Base-by-base conservation (phyloP, 805 yeast species). In the Nakazawaea ambrosiae region DNA sequence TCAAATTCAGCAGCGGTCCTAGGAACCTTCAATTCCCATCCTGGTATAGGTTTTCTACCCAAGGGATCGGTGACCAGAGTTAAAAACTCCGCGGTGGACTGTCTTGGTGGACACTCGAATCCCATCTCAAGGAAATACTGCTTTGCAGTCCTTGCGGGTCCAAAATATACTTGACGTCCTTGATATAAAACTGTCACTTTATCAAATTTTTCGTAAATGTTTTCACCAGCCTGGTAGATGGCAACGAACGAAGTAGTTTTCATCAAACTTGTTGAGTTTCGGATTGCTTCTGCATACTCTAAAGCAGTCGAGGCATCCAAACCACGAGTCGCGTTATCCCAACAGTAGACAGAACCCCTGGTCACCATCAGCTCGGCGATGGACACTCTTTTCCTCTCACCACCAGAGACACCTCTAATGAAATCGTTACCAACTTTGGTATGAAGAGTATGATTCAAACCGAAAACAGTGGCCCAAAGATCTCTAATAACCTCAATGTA, bases 301-400 rank as follows among this genome's bases (percentile, higher is more conserved):
- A 81, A 65, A 3, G 95, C 94, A 29, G 92, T 83, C 9, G 92
- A 82, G 4, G 92, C 71, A 60, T 84, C 95, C 42, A 85, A 66
- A 49, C 95, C 95, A 63, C 92, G 74, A 5, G 95, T 85, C 5
- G 90, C 81, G 51, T 85, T 85, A 63, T 84, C 89, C 76, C 84
- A 80, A 57, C 83, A 75, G 45, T 72, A 78, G 35, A 81, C 64
- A 34, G 73, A 62, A 22, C 86, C 81, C 20, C 79, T 75, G 34
- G 78, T 67, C 33, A 81, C 70, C 32, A 81, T 61, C 1, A 83
- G 83, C 59, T 84, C 95, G 9, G 88, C 86, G 49, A 84, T 78
- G 9, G 90, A 80, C 3, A 84, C 90, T 63, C 94, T 74, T 59
- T 83, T 82, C 47, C 94, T 66, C 61, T 84, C 92, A 66, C 94